phyloP scores from a whole-genome alignment of 148 eudicot genomes.

The Camellia sinensis region DNA sequence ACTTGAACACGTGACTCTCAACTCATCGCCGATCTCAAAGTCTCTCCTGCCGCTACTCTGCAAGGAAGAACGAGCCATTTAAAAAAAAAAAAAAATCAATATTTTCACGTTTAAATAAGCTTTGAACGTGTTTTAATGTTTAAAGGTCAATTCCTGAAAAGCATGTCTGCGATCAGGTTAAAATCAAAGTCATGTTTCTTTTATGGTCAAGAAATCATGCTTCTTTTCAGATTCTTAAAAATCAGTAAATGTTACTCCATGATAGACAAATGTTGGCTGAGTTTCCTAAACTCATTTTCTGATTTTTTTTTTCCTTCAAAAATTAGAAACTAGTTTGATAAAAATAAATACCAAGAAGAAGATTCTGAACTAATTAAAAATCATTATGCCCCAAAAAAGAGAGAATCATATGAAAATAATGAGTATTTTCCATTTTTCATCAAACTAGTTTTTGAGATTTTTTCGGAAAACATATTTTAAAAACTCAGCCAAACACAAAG shows the following conservation, averaged over 20 bases:
- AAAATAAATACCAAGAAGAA: too few relatives aligned
- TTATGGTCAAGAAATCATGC: too few relatives aligned
- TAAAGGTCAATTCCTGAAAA: neutral
- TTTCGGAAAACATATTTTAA: too few relatives aligned
- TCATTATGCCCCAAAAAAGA: too few relatives aligned
- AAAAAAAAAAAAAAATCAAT: neutral
- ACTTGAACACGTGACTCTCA: conserved; percentile 64
- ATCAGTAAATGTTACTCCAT: neutral
- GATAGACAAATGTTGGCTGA: neutral
- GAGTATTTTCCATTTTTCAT: too few relatives aligned
- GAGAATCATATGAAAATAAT: too few relatives aligned
- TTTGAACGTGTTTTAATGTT: neutral
- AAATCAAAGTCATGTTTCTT: neutral
- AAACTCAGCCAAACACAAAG: neutral
- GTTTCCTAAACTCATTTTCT: too few relatives aligned
- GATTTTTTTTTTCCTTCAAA: too few relatives aligned
- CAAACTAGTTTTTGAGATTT: too few relatives aligned
- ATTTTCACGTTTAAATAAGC: neutral
- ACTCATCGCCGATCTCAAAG: conserved; percentile 58
- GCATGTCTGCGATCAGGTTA: neutral
- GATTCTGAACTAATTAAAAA: too few relatives aligned
- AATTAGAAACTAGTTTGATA: too few relatives aligned
- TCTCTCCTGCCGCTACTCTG: conserved; percentile 44
- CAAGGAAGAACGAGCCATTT: conserved; percentile 18
- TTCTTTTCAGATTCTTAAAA: neutral